These are phyloP conservation scores for Saksenaea vasiformis DNA, from an alignment of 371 early-diverging fungal species.

Conservation along the genomic window DNA sequence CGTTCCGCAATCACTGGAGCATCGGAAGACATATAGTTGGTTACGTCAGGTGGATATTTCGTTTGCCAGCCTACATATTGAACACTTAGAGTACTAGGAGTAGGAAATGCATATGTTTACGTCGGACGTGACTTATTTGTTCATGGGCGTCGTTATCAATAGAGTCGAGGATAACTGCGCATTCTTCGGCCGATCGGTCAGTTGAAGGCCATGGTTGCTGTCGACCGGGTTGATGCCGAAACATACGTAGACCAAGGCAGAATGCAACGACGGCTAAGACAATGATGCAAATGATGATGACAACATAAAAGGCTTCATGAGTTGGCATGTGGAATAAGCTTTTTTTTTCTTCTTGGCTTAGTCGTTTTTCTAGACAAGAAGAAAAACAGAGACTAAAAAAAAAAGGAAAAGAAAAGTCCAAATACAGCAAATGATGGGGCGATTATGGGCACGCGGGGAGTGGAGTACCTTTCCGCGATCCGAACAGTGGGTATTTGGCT, in stretches of 20 bases:
- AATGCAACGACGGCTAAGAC: slow-evolving; percentile 20
- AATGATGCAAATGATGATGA: slow-evolving; percentile 25
- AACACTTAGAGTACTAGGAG: background rate
- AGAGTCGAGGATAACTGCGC: slow-evolving; percentile 10
- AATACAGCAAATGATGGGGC: background rate
- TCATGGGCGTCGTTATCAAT: slow-evolving; percentile 18
- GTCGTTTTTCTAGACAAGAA: background rate
- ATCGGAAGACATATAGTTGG: slow-evolving; percentile 26
- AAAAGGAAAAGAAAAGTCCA: background rate
- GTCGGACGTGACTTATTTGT: slow-evolving; percentile 13
- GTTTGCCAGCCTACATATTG: slow-evolving; percentile 34
- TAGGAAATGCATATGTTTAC: slow-evolving; percentile 8
- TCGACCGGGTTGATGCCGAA: slow-evolving; percentile 11
- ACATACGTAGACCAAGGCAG: slow-evolving; percentile 27
- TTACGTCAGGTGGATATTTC: slow-evolving; percentile 34
- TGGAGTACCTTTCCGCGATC: too few species aligned
- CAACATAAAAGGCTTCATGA: slow-evolving; percentile 30
- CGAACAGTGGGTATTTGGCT: too few species aligned
- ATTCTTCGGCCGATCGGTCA: slow-evolving; percentile 14
- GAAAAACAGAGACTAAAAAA: background rate
- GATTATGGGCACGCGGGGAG: too few species aligned
- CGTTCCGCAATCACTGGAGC: slow-evolving; percentile 14
- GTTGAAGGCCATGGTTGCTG: background rate
- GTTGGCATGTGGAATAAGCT: slow-evolving; percentile 6
- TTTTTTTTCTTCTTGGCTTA: background rate